Conservation (phyloP, 169 alveolate species). For the Eimeria acervulina region DNA sequence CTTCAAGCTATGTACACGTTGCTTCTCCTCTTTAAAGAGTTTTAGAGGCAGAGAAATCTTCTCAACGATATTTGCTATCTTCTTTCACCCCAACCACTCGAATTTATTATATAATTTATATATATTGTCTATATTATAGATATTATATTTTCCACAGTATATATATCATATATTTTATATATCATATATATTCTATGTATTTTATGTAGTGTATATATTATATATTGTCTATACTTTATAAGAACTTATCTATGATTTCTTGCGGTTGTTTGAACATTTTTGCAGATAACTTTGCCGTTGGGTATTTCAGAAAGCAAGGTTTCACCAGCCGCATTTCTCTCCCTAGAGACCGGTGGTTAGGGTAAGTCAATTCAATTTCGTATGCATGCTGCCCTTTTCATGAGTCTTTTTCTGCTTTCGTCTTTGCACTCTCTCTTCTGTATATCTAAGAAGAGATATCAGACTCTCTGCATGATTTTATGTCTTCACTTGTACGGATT, state of each 20-base stretch:
- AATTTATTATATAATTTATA: too few relatives aligned
- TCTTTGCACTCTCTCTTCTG: background rate
- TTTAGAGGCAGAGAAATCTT: background rate
- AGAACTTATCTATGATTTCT: background rate
- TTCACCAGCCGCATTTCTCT: slow-evolving; percentile 96
- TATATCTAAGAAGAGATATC: background rate
- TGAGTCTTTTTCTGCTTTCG: background rate
- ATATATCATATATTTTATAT: too few relatives aligned
- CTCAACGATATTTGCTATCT: background rate
- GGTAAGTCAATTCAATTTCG: slow-evolving; percentile 75
- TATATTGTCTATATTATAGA: too few relatives aligned
- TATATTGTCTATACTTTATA: too few relatives aligned
- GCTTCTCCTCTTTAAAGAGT: background rate
- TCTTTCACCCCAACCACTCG: too few relatives aligned
- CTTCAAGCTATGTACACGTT: background rate
- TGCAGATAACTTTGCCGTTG: slow-evolving; percentile 98
- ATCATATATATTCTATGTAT: too few relatives aligned
- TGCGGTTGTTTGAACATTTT: background rate
- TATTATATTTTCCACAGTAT: too few relatives aligned
- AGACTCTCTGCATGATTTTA: too few relatives aligned
- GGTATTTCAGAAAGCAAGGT: slow-evolving; percentile 98
- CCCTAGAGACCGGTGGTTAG: slow-evolving; percentile 98
- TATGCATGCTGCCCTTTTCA: background rate
- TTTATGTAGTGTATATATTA: too few relatives aligned
- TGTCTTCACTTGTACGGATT: too few relatives aligned